Conservation (phyloP, 805 yeast species). For the Schwanniomyces sp. region DNA sequence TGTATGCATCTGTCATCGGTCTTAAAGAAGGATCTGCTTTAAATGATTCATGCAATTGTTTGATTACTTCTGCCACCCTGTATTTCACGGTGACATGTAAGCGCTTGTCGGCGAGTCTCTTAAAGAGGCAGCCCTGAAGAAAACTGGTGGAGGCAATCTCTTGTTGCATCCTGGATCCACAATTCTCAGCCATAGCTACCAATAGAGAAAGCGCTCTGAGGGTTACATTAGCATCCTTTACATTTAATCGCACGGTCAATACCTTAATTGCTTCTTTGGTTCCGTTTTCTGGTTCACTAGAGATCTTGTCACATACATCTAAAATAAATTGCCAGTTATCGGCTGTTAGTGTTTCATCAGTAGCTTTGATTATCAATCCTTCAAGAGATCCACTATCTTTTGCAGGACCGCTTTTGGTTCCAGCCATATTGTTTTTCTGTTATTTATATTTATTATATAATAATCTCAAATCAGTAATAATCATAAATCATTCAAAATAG, state of each 20-base stretch:
- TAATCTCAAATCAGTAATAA: not conserved
- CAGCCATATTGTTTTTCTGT: constrained; percentile 2
- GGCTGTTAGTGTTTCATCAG: constrained; percentile 39
- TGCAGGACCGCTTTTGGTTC: not conserved
- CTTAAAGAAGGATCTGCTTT: constrained; percentile 72
- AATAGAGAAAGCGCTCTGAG: constrained; percentile 37
- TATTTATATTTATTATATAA: not conserved
- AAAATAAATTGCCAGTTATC: constrained; percentile 47
- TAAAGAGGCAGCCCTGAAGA: constrained; percentile 30
- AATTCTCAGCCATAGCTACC: constrained; percentile 42
- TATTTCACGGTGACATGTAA: constrained; percentile 69
- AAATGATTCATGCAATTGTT: constrained; percentile 65
- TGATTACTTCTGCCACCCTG: constrained; percentile 64
- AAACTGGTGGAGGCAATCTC: constrained; percentile 41
- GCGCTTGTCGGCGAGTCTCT: constrained; percentile 49
- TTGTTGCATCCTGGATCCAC: constrained; percentile 46
- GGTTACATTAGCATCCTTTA: constrained; percentile 41
- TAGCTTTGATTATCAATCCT: constrained; percentile 31
- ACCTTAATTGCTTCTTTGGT: constrained; percentile 31
- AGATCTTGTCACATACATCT: constrained; percentile 41
- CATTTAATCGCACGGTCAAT: constrained; percentile 22
- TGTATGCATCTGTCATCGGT: constrained; percentile 63
- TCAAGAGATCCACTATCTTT: constrained; percentile 10
- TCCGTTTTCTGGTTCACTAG: constrained; percentile 35
- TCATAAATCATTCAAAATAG: not conserved